Base-by-base conservation (phyloP, 1,284 basidiomycete species). In the Rhizoctonia solani region DNA sequence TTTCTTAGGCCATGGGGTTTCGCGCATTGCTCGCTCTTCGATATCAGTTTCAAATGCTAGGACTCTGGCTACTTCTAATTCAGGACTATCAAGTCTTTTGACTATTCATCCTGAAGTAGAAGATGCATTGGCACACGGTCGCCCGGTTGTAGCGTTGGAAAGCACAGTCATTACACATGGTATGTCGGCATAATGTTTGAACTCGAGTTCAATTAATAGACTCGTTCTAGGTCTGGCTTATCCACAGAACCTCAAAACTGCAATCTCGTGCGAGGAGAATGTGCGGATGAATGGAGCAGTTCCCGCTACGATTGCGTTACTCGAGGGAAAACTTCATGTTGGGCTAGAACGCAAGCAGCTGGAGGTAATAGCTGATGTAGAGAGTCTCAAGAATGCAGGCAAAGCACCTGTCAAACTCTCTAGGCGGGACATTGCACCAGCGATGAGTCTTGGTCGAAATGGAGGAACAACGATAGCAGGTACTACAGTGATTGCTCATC, bases 381-480 rank as follows among this genome's bases (percentile, higher is more conserved):
- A 66, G 39, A 75, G 72, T 52, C 74, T 74, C 34, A 81, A 81
- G 39, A 78, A 82, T 1, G 73, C 74, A 13, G 76, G 73, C 30
- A 75, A 29, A 72, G 70, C 75, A 65, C 70, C 71, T 1, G 82
- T 87, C 58, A 98, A 99, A 78, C 81, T 97, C 11, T 96, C 94
- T 1, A 81, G 94, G 49, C 82, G 96, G 56, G 96, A 99, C 76
- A 82, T 99, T 53, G 92, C 87, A 1, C 81, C 91, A 49, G 87
- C 87, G 1, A 82, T 97, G 68, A 85, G 89, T 13, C 75, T 82
- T 39, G 82, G 82, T 70, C 81, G 79, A 55, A 86, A 94, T 69
- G 96, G 95, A 69, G 96, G 95, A 68, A 89, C 96, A 4, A 99
- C 96, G 0, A 95, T 95, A 67, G 89, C 91, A 68, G 88, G 92